Evolutionary conservation across 768 basidiomycete species (phyloP), one percentile per base, ranked within the genome.

Genomic region (Suillus fuscotomentosus): DNA sequence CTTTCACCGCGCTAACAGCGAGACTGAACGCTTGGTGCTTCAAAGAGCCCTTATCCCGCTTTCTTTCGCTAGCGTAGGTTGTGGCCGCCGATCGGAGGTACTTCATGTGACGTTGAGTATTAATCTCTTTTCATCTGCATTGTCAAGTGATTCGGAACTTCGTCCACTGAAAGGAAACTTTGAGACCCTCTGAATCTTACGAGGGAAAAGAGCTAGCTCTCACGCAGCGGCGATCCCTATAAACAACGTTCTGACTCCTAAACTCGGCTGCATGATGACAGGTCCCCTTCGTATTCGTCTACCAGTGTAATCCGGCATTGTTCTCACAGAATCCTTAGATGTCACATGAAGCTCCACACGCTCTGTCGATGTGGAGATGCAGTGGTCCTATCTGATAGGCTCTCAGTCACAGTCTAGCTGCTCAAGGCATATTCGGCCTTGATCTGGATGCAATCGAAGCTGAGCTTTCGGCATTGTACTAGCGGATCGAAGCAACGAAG

Each of bases 191-290:
- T 42, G 39, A 57, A 39, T 9, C 14, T 41, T 59, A 42, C 41
- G 27, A 59, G 41, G 38, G 57, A 59, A 42, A 59, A 41, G 57
- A 13, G 56, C 17, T 7, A 27, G 24, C 39, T 59, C 57, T 59
- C 57, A 59, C 57, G 57, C 57, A 59, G 57, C 39, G 41, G 41
- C 11, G 41, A 59, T 59, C 41, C 56, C 39, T 59, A 57, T 57
- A 57, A 57, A 57, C 57, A 59, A 59, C 57, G 11, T 59, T 42
- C 17, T 59, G 17, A 61, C 60, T 60, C 55, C 54, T 59, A 61
- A 36, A 61, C 53, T 61, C 48, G 55, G 60, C 22, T 60, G 31
- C 15, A 34, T 24, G 9, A 60, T 39, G 48, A 60, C 60, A 56
- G 48, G 38, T 17, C 56, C 3, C 38, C 38, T 39, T 57, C 38